Evolutionary conservation across 1,284 basidiomycete species (phyloP).

Genomic region (Irpex lacteus): DNA sequence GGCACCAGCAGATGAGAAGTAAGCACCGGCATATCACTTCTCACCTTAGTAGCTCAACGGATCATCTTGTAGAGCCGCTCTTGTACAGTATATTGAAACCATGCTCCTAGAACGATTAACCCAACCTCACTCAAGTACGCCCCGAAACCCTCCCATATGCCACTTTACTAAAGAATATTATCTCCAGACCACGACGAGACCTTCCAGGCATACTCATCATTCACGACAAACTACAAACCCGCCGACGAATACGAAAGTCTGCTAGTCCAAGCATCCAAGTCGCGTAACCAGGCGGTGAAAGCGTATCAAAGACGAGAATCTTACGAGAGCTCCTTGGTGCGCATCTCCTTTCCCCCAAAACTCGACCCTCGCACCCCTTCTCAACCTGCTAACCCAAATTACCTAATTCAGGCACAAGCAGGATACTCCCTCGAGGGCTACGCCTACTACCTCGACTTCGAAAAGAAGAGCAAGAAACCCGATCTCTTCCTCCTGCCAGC

Average conservation of each 20-base stretch:
- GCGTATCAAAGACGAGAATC: constrained; percentile 60
- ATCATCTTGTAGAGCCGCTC: constrained; percentile 29
- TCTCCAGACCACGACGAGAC: constrained; percentile 69
- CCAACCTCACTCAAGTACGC: constrained; percentile 68
- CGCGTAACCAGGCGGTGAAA: constrained; percentile 56
- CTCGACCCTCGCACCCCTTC: no score
- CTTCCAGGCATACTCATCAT: constrained; percentile 81
- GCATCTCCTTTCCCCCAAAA: no score
- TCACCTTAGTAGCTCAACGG: neutral
- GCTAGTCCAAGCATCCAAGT: constrained; percentile 74
- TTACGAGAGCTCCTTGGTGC: constrained; percentile 58
- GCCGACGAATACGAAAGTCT: constrained; percentile 73
- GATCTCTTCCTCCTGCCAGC: constrained; percentile 59
- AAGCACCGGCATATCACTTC: constrained; percentile 28
- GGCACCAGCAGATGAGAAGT: constrained; percentile 47
- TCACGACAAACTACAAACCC: constrained; percentile 77
- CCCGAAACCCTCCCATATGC: neutral
- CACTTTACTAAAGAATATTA: neutral
- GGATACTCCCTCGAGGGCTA: constrained; percentile 57
- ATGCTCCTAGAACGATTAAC: constrained; percentile 56
- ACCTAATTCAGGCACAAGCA: constrained; percentile 36
- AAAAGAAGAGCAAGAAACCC: constrained; percentile 61
- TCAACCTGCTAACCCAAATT: no score
- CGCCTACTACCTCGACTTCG: constrained; percentile 60
- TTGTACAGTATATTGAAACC: constrained; percentile 45